Conservation (phyloP, 1,139 yeast genomes). For the Magnusiomyces paraingens region DNA sequence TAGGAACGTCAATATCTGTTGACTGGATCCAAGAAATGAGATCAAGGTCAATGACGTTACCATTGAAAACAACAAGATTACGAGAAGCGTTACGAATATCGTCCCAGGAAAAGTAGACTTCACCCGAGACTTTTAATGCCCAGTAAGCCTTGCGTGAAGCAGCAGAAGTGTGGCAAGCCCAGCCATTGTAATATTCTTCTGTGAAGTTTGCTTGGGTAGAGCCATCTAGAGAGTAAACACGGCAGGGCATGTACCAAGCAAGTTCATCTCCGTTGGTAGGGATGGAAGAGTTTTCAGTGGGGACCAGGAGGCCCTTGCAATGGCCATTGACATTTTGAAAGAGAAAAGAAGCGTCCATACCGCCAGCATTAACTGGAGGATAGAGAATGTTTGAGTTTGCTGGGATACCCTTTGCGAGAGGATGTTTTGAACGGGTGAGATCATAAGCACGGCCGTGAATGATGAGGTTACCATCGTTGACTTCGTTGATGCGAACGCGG, state of each 20-base stretch:
- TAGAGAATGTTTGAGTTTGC: conserved; percentile 64
- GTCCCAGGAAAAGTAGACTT: conserved; percentile 86
- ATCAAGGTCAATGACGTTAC: conserved; percentile 76
- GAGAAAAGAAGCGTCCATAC: conserved; percentile 78
- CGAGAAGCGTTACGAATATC: conserved; percentile 66
- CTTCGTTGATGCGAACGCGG: conserved; percentile 54
- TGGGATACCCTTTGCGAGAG: conserved; percentile 70
- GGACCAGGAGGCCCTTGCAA: conserved; percentile 75
- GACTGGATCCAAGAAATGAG: conserved; percentile 66
- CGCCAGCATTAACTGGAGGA: conserved; percentile 86
- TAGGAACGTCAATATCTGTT: conserved; percentile 67
- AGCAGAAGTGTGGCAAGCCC: conserved; percentile 83
- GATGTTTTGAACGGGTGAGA: conserved; percentile 64
- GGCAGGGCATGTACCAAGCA: conserved; percentile 98
- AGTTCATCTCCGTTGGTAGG: conserved; percentile 59
- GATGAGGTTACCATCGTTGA: conserved; percentile 56
- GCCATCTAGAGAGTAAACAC: conserved; percentile 62
- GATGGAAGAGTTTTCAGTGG: conserved; percentile 62
- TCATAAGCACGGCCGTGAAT: conserved; percentile 80
- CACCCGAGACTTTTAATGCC: conserved; percentile 54
- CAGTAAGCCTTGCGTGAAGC: conserved; percentile 66
- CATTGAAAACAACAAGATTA: conserved; percentile 79
- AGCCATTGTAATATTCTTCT: conserved; percentile 57
- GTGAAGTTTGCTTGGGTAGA: conserved; percentile 58
- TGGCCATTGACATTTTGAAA: conserved; percentile 96